These are phyloP conservation scores for Heterobasidion annosum DNA, from an alignment of 1,284 basidiomycete species.

Conservation along the genomic window DNA sequence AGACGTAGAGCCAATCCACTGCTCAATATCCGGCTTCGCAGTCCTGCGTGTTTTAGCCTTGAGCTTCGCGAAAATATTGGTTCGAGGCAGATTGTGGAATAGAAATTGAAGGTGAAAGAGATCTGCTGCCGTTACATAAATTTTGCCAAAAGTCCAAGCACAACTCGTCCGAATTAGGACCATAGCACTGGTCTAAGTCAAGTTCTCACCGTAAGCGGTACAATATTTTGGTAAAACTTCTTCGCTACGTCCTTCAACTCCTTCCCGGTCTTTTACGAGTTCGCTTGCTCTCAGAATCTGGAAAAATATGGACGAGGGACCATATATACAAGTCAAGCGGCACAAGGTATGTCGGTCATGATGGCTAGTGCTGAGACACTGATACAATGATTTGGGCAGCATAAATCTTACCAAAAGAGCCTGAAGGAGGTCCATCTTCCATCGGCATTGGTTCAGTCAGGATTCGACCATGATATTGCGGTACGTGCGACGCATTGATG, in stretches of 20 bases:
- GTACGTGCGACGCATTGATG: slow-evolving; percentile 26
- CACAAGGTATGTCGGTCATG: slow-evolving; percentile 22
- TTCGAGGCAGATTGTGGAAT: not conserved
- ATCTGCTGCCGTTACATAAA: not conserved
- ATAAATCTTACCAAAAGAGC: slow-evolving; percentile 62
- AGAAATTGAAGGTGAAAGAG: not conserved
- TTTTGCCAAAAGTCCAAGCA: too few species aligned
- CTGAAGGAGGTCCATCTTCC: slow-evolving; percentile 67
- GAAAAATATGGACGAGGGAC: slow-evolving; percentile 6
- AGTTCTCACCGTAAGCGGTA: too few species aligned
- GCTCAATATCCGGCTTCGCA: slow-evolving; percentile 26
- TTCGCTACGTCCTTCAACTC: not conserved
- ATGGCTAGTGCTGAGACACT: not conserved
- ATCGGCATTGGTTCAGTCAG: slow-evolving; percentile 47
- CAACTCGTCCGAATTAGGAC: too few species aligned
- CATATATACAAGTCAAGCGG: slow-evolving; percentile 21
- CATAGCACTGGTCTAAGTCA: too few species aligned
- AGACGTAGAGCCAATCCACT: slow-evolving; percentile 26
- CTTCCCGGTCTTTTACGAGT: too few species aligned
- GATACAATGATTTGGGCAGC: slow-evolving; percentile 25
- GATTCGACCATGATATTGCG: slow-evolving; percentile 51
- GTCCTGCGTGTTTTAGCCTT: slow-evolving; percentile 14
- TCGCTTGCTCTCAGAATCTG: too few species aligned
- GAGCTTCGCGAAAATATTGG: slow-evolving; percentile 14
- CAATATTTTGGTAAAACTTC: not conserved